Evolutionary conservation across 345 rosid genomes (phyloP).

Genomic region (Diplotaxis tenuifolia): DNA sequence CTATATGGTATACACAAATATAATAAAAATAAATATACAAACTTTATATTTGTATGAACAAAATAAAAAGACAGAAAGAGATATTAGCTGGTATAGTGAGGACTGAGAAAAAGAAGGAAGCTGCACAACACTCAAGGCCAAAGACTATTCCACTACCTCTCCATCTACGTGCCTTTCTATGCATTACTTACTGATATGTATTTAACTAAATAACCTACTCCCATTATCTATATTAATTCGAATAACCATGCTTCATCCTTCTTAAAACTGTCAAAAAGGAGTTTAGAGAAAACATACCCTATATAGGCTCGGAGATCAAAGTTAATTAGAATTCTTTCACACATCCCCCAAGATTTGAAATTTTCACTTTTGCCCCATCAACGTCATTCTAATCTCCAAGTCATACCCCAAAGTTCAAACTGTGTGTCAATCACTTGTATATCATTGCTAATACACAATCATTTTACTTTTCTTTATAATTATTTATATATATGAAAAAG

Average conservation of each 20-base stretch:
- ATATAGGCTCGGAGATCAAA: conserved; percentile 25
- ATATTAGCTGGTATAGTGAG: conserved; percentile 19
- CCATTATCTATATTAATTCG: neutral
- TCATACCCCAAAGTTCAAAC: conserved; percentile 10
- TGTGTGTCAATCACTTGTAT: conserved; percentile 28
- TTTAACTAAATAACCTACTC: conserved; percentile 9
- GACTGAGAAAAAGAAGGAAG: conserved; percentile 28
- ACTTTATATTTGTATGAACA: neutral
- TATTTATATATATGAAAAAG: neutral
- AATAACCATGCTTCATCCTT: conserved; percentile 22
- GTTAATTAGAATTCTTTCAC: conserved; percentile 18
- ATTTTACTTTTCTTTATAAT: conserved; percentile 19
- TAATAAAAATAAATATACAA: neutral
- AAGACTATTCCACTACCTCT: conserved; percentile 36
- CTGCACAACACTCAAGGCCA: conserved; percentile 33
- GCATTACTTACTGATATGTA: conserved; percentile 19
- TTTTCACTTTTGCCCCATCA: conserved; percentile 17
- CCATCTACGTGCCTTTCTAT: conserved; percentile 30
- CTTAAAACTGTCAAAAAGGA: conserved; percentile 17
- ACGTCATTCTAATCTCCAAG: conserved; percentile 23
- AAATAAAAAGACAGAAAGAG: conserved; percentile 2
- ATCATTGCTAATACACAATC: conserved; percentile 32
- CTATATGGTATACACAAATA: no score
- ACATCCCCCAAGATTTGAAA: neutral
- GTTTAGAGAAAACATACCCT: conserved; percentile 34